Evolutionary conservation across 441 rosid genomes (phyloP).

Genomic region (Croton setiger): DNA sequence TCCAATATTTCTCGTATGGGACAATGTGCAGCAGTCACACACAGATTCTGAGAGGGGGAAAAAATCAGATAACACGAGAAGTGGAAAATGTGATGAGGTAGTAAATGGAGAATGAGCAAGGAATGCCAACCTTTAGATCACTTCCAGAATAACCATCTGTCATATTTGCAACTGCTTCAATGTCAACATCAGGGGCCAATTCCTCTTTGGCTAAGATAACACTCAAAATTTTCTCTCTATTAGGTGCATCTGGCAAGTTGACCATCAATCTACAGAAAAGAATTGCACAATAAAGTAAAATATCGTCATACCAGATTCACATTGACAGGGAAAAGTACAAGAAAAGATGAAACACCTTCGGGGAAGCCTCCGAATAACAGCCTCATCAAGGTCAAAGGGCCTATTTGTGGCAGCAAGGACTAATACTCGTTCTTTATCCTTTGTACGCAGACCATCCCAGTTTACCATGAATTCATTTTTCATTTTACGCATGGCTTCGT

Average conservation of each 20-base stretch:
- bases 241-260: constrained; percentile 82
- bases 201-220: constrained; percentile 94
- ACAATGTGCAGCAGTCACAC: constrained; percentile 95
- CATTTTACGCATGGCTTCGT: constrained; percentile 99
- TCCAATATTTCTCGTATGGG: constrained; percentile 94
- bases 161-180: constrained; percentile 86
- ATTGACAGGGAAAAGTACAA: not conserved
- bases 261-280: constrained; percentile 84
- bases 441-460: constrained; percentile 98
- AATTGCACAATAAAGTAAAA: constrained; percentile 10
- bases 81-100: not conserved
- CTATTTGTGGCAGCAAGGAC: constrained; percentile 98
- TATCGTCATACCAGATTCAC: not conserved
- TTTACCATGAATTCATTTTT: constrained; percentile 98
- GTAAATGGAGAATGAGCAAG: not conserved
- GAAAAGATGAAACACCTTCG: constrained; percentile 49
- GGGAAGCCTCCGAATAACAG: constrained; percentile 98
- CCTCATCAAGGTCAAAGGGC: constrained; percentile 99
- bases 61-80: not conserved
- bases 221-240: constrained; percentile 73
- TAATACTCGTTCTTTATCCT: constrained; percentile 90
- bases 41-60: constrained; percentile 62
- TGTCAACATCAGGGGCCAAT: constrained; percentile 59
- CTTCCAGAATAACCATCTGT: constrained; percentile 99
- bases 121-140: constrained; percentile 72